These are phyloP conservation scores for Chrysosphaeria jannelii DNA, from an alignment of 2,329 filamentous ascomycete species.

Conservation along the genomic window DNA sequence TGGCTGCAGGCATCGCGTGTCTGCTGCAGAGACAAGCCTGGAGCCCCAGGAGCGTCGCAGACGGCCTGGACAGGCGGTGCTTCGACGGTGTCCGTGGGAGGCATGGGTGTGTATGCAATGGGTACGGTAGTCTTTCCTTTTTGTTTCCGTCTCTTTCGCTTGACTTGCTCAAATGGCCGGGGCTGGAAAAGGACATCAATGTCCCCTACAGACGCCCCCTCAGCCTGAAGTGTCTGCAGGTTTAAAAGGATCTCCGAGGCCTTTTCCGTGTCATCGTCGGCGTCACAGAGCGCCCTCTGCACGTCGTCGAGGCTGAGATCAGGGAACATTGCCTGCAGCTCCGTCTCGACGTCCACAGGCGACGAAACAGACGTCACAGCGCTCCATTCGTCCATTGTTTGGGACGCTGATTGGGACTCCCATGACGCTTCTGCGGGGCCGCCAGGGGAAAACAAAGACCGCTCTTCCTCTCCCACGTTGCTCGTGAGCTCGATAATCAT, in stretches of 20 bases:
- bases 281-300: conserved; percentile 33
- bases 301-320: conserved; percentile 35
- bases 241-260: conserved; percentile 61
- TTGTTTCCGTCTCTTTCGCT: conserved; percentile 1
- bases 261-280: conserved; percentile 30
- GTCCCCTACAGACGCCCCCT: conserved; percentile 31
- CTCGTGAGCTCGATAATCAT: conserved; percentile 34
- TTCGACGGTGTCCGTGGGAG: neutral
- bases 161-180: conserved; percentile 7
- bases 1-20: conserved; percentile 3
- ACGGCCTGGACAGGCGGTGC: neutral
- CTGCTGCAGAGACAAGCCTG: neutral
- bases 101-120: no score
- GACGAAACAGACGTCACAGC: conserved; percentile 20
- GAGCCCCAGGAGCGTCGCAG: neutral
- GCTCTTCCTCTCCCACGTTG: conserved; percentile 33
- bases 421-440: conserved; percentile 11
- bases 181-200: conserved; percentile 53
- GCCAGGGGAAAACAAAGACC: conserved; percentile 49
- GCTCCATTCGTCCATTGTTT: conserved; percentile 6
- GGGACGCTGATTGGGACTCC: neutral
- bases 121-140: no score
- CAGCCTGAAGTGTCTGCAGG: conserved; percentile 44
- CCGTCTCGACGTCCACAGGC: conserved; percentile 3
- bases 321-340: conserved; percentile 43